A percentile compares a stretch with the other conserved stretches of the same genome.
phyloP scores from a whole-genome alignment of 805 yeast species.

The Teunomyces stri region DNA sequence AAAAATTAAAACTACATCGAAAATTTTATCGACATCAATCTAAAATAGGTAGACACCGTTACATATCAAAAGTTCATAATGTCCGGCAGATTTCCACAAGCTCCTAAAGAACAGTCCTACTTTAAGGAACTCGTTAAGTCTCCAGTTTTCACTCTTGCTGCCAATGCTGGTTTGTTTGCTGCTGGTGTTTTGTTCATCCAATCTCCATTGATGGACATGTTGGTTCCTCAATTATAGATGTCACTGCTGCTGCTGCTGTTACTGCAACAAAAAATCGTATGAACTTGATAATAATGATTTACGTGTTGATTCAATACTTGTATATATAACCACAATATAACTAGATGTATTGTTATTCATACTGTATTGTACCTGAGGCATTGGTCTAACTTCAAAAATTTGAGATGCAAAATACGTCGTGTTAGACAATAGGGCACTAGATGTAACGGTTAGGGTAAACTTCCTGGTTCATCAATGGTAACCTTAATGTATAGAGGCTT shows the following conservation, averaged over 20 bases:
- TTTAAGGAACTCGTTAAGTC: conserved; percentile 55
- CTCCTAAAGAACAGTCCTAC: conserved; percentile 27
- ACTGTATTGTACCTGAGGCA: neutral
- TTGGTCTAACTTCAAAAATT: neutral
- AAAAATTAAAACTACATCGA: neutral
- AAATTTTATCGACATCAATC: conserved; percentile 2
- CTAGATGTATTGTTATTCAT: neutral
- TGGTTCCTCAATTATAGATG: conserved; percentile 66
- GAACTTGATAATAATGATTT: conserved; percentile 2
- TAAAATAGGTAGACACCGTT: neutral
- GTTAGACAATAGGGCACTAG: no score
- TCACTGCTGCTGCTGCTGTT: neutral
- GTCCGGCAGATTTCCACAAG: conserved; percentile 16
- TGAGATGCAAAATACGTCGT: no score
- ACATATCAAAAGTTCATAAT: conserved; percentile 1
- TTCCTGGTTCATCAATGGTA: no score
- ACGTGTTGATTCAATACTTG: conserved; percentile 3
- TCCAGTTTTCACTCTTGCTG: conserved; percentile 63
- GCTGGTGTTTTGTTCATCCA: conserved; percentile 75
- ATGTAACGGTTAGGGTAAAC: no score
- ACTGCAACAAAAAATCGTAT: neutral
- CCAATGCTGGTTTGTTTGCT: conserved; percentile 63
- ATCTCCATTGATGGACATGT: conserved; percentile 76
- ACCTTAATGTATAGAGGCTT: no score
- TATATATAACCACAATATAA: conserved; percentile 4